Evolutionary conservation across 441 rosid genomes (phyloP).

Genomic region (Gossypium aridum): DNA sequence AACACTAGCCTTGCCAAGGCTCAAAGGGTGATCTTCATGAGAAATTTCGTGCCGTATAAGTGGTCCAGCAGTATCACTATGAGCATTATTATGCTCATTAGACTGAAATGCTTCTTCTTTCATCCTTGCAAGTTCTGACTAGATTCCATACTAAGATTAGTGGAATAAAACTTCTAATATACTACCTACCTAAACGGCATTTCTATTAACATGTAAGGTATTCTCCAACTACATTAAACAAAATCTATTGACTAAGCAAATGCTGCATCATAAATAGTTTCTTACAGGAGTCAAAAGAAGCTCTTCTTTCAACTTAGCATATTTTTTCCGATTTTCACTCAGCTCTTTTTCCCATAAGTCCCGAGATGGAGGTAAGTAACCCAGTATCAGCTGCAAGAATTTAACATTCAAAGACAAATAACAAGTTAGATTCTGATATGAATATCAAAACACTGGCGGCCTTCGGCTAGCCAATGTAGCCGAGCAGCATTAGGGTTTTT

Average conservation of each 20-base stretch:
- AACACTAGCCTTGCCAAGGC: conserved; percentile 50
- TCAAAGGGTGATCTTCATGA: conserved; percentile 72
- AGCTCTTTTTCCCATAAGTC: conserved; percentile 60
- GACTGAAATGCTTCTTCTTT: conserved; percentile 23
- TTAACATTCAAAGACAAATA: conserved; percentile 5
- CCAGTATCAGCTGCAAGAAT: conserved; percentile 48
- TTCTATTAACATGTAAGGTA: neutral
- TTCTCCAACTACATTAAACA: conserved; percentile 8
- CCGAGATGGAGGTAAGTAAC: conserved; percentile 56
- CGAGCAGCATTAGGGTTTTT: neutral
- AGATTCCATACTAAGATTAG: conserved; percentile 40
- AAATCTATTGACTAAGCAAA: neutral
- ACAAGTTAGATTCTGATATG: neutral
- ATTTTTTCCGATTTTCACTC: conserved; percentile 43
- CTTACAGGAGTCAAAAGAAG: conserved; percentile 65
- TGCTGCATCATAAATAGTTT: conserved; percentile 13
- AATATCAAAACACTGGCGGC: neutral
- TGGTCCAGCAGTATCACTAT: conserved; percentile 38
- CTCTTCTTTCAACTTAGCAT: conserved; percentile 55
- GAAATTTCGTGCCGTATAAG: conserved; percentile 52
- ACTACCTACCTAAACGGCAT: neutral
- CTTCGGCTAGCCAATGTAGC: neutral
- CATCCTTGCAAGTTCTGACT: conserved; percentile 37
- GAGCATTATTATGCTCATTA: conserved; percentile 24
- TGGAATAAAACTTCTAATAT: conserved; percentile 4